These are phyloP conservation scores for Avena atlantica DNA, from an alignment of 176 grass and related monocot genomes.

Conservation along the genomic window DNA sequence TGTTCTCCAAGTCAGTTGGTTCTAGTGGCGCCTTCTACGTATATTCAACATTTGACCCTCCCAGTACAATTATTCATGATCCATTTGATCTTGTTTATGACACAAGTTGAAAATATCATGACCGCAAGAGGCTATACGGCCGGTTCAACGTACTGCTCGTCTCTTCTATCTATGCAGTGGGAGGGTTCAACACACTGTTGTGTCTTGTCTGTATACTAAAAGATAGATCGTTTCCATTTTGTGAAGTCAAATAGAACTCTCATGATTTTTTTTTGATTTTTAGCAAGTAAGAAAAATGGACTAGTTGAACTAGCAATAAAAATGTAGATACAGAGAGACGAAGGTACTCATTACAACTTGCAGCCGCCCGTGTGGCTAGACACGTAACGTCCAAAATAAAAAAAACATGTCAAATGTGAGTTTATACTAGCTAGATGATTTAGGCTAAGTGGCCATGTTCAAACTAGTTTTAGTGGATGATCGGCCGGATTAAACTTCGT, in stretches of 20 bases:
- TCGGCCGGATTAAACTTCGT: neutral
- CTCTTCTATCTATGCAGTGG: neutral
- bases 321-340: neutral
- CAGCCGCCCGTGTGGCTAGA: neutral
- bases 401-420: neutral
- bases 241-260: neutral
- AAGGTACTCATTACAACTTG: neutral
- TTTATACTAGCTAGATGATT: neutral
- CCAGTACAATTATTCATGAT: neutral
- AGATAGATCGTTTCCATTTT: neutral
- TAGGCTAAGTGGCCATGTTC: neutral
- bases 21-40: neutral
- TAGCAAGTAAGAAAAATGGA: neutral
- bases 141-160: neutral
- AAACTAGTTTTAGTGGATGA: neutral
- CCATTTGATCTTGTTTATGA: conserved; percentile 22
- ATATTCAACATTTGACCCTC: conserved; percentile 29
- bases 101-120: neutral
- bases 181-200: no score
- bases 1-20: neutral
- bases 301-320: neutral
- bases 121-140: neutral
- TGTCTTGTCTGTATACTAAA: no score
- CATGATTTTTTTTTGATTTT: neutral
- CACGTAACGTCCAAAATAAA: neutral